phyloP scores from a whole-genome alignment of 257 asterid genomes.

The Jaltomata sinuosa region DNA sequence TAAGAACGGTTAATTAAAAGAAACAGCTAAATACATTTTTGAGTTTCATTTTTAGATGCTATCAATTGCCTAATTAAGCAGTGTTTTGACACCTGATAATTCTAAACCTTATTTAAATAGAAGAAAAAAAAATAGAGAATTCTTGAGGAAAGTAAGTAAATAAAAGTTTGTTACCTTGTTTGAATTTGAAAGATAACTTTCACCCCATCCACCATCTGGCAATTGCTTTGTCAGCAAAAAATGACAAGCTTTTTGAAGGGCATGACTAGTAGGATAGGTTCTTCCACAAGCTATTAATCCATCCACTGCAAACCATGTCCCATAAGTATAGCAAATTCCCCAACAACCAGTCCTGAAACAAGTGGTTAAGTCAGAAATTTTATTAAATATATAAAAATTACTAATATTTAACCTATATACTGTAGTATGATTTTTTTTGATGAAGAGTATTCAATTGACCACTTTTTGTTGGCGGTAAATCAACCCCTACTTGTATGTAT shows the following conservation, averaged over 20 bases:
- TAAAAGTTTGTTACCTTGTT: slow-evolving; percentile 21
- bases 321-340: slow-evolving; percentile 59
- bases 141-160: not conserved
- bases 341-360: slow-evolving; percentile 22
- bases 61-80: not conserved
- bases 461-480: too few species aligned
- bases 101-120: not conserved
- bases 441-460: not conserved
- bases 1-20: not conserved
- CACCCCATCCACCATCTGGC: slow-evolving; percentile 64
- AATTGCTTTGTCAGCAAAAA: slow-evolving; percentile 39
- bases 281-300: slow-evolving; percentile 35
- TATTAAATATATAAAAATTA: not conserved
- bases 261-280: slow-evolving; percentile 13
- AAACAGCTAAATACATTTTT: not conserved
- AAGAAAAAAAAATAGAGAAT: not conserved
- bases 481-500: not conserved
- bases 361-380: not conserved
- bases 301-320: slow-evolving; percentile 41
- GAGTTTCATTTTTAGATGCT: not conserved
- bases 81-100: not conserved
- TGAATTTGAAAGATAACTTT: slow-evolving; percentile 42
- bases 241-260: slow-evolving; percentile 25
- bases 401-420: not conserved
- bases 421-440: not conserved